Base-by-base conservation (phyloP, 2,329 filamentous ascomycete species). In the Magnaporthiopsis incrustans region DNA sequence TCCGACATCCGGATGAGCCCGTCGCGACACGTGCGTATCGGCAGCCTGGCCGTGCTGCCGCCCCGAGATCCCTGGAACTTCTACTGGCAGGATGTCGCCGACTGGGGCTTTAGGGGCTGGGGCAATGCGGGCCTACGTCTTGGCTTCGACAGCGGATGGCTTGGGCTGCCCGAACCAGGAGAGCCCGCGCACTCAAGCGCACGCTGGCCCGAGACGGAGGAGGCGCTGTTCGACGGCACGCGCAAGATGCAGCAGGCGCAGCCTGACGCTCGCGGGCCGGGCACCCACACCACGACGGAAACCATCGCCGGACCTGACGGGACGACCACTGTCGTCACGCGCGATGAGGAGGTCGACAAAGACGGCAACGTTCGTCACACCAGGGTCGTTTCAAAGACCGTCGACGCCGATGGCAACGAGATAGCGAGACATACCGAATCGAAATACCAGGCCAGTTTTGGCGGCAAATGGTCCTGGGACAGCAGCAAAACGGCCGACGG, bases 371-470 rank as follows among this genome's bases (percentile, higher is more conserved):
- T 25, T 25, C 67, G 75, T 15, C 78, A 80, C 65, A 74, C 73
- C 62, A 79, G 76, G 67, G 74, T 74, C 11, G 77, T 75, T 8
- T 73, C 76, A 32, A 77, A 73, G 65, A 77, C 71, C 10, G 69
- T 78, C 11, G 77, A 81, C 56, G 71, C 72, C 26, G 69, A 79
- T 10, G 80, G 79, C 59, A 73, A 74, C 15, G 75, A 79, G 64
- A 70, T 81, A 22, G 73, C 76, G 44, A 74, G 70, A 8, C 71
- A 76, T 66, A 78, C 76, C n/a, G 62, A 63, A 35, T 62, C 60
- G 18, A 62, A 26, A 22, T 62, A 62, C 27, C 50, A 53, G 18
- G 38, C 38, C 22, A 57, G 25, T 44, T 62, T 44, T 27, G 44
- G 60, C 30, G 60, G 60, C 8, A 44, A 62, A 25, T 62, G 60